phyloP scores from a whole-genome alignment of 352 stramenopile genomes.

The Phytophthora cryptogea region DNA sequence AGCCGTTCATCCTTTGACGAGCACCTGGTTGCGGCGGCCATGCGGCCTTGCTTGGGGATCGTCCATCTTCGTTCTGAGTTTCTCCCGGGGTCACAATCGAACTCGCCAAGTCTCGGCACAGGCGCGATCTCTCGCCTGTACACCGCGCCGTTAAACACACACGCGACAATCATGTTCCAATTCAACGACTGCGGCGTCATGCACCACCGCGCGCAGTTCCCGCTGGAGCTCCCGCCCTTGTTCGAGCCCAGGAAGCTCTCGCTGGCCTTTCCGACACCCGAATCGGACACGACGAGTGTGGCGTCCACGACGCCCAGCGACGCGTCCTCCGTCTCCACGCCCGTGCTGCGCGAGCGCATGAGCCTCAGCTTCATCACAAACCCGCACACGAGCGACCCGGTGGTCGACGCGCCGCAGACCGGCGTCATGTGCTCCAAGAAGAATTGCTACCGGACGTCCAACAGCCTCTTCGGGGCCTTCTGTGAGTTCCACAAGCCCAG shows the following conservation, averaged over 20 bases:
- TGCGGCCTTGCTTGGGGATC: constrained; percentile 18
- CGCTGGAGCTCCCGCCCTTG: constrained; percentile 26
- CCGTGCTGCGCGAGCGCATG: constrained; percentile 46
- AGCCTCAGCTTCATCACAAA: constrained; percentile 71
- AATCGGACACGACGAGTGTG: constrained; percentile 32
- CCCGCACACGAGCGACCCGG: constrained; percentile 12
- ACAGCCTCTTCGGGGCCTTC: constrained; percentile 55
- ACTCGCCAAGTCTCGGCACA: constrained; percentile 34
- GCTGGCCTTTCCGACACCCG: constrained; percentile 21
- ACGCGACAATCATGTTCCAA: constrained; percentile 30
- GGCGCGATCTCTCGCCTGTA: constrained; percentile 27
- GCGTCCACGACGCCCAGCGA: constrained; percentile 34
- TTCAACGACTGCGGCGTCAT: constrained; percentile 26
- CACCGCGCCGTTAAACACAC: neutral
- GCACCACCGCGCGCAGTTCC: constrained; percentile 34
- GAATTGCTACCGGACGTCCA: constrained; percentile 60
- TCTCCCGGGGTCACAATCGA: constrained; percentile 28
- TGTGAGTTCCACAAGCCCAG: constrained; percentile 73
- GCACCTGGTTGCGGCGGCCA: constrained; percentile 8
- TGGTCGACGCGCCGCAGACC: constrained; percentile 1
- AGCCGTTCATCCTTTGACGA: constrained; percentile 12
- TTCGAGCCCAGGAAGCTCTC: constrained; percentile 25
- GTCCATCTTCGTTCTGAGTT: constrained; percentile 32
- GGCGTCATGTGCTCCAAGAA: constrained; percentile 59
- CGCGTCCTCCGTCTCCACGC: constrained; percentile 22